Base-by-base conservation (phyloP, 257 asterid species). In the Perilla frutescens region DNA sequence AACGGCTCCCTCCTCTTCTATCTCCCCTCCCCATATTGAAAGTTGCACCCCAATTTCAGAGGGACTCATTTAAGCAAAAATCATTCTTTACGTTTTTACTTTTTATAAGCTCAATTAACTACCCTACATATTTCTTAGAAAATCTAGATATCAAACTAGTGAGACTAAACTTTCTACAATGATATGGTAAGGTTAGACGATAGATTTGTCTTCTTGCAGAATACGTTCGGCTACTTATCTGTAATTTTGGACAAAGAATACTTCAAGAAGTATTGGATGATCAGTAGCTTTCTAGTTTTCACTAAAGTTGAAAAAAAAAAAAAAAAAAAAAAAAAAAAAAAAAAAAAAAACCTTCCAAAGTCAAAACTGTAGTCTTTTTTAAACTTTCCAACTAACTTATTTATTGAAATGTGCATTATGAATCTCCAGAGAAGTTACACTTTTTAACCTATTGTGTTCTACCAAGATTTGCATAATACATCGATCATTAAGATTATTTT, bases 211-310 rank as follows among this genome's bases (percentile, higher is more conserved):
- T 34, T 34, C 37, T 34, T 34, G 37, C 37, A 34, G 37, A 34
- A 4, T 4, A 34, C 0, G 37, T 34, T 34, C 37, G 37, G 37
- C 37, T 34, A 34, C 37, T 34, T 34, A 34, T 34, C 37, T 34
- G 4, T 2, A 34, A 34, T 34, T 34, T 34, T 34, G 37, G 26
- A 20, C 37, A 2, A 34, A 63, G 48, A 32, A 62, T 50, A 7
- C 62, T 43, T 2, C 54, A 48, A 72, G 56, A 72, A 50, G n/a
- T 2, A 70, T 26, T 20, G 36, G 50, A 51, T 41, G 11, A 32
- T 49, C 57, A 26, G 13, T n/a, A 41, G 57, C 13, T 62, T 54
- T 44, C 26, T 20, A 20, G 26, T 20, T 20, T 20, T 20, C 26
- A 20, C 26, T 20, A 20, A 20, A 20, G 26, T 20, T 20, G 26